Base-by-base conservation (phyloP, 2,329 filamentous ascomycete genomes). In the Nemania bipapillata region DNA sequence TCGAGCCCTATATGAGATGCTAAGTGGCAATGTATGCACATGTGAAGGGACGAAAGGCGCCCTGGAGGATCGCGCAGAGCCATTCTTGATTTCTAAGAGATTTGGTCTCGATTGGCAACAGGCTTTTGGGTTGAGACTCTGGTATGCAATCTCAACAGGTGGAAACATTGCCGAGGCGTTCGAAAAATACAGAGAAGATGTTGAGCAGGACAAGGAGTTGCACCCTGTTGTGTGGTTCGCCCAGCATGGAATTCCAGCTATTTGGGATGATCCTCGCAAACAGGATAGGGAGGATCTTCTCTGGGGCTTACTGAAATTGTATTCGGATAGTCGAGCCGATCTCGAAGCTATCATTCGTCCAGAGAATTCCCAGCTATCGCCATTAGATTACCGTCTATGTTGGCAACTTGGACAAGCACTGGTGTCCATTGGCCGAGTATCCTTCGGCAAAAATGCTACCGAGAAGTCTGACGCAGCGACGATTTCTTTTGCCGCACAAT, bases 21-120 rank as follows among this genome's bases (percentile, higher is more conserved):
- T 97, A 11, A 89, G 93, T 32, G 96, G 96, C 42, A 96, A 97
- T 72, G 90, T 93, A n/a, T 91, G 92, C 71, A 87, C 90, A 30
- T 94, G 92, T 67, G 88, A 94, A 73, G 96, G 95, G 11, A 90
- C 91, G 76, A 91, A 89, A 72, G 86, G 85, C 2, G 90, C 92
- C 0, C 82, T 91, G 8, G 96, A 98, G 79, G 93, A 98, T 80
- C 90, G 92, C 52, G 87, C 91, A 45, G 87, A 90, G 15, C 91
- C 91, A 0, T 97, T 99, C 77, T 86, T 90, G 62, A 92, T 99
- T 72, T 92, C 93, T 0, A 87, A 92, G 74, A 90, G 90, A 54
- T 99, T 97, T 78, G 89, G 89, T 4, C 85, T 99, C 40, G 92
- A 96, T 78, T 99, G 96, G 96, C 90, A 93, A 79, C 94, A 97